Conservation (phyloP, 257 asterid species). For the Solanum sejunctum region DNA sequence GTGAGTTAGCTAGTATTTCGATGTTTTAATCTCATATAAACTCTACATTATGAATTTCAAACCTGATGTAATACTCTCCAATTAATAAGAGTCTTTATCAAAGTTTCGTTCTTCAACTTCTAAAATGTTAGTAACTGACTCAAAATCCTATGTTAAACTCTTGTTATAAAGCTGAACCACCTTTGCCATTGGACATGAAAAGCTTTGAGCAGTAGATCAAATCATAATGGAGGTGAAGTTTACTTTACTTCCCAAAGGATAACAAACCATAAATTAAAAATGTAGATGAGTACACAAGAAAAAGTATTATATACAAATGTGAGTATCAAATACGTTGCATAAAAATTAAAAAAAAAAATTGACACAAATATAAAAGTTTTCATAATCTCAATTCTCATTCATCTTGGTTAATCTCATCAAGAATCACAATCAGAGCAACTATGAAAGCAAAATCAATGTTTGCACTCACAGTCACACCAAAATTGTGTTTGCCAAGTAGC, state of each 20-base stretch:
- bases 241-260: not conserved
- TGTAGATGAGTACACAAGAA: not conserved
- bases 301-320: not conserved
- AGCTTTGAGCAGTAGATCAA: not conserved
- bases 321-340: not conserved
- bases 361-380: not conserved
- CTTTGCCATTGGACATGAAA: not conserved
- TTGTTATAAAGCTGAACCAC: not conserved
- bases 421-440: constrained; percentile 58
- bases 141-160: not conserved
- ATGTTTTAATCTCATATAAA: not conserved
- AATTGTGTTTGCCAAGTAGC: constrained; percentile 53
- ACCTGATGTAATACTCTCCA: not conserved
- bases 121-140: not conserved
- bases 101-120: too few species aligned
- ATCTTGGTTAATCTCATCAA: constrained; percentile 60
- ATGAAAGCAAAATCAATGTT: constrained; percentile 79
- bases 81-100: too few species aligned
- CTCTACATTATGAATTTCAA: not conserved
- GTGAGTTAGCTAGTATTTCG: not conserved
- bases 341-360: not conserved
- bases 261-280: too few species aligned
- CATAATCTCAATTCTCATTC: constrained; percentile 3
- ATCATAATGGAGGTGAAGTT: not conserved
- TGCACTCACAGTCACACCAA: constrained; percentile 61